phyloP scores from a whole-genome alignment of 352 stramenopile species.

The Elongisporangium senticosum region DNA sequence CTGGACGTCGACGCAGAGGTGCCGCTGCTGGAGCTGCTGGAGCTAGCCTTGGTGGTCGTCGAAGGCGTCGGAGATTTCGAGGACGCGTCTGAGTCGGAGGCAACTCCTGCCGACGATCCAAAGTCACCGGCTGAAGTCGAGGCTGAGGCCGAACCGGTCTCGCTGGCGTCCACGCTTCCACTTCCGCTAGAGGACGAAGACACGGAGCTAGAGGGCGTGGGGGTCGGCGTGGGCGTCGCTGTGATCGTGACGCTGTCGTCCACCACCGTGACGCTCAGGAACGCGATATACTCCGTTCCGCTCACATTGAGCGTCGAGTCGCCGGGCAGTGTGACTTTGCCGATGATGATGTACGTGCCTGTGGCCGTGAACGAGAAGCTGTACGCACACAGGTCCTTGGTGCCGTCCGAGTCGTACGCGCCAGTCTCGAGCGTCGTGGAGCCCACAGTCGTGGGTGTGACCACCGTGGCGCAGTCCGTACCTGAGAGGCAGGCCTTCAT shows the following conservation, averaged over 20 bases:
- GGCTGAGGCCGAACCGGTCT: constrained; percentile 13
- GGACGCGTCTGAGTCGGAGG: constrained; percentile 1
- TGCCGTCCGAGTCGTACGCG: constrained; percentile 33
- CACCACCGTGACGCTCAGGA: constrained; percentile 64
- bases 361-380: constrained; percentile 42
- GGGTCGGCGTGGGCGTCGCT: constrained; percentile 9
- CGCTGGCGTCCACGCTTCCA: constrained; percentile 18
- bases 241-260: constrained; percentile 34
- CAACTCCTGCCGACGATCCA: constrained; percentile 5
- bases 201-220: constrained; percentile 9
- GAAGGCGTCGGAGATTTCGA: constrained; percentile 12
- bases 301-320: constrained; percentile 31
- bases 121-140: constrained; percentile 14
- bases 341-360: constrained; percentile 62
- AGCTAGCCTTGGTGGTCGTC: constrained; percentile 12
- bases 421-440: constrained; percentile 25
- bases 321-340: constrained; percentile 50
- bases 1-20: constrained; percentile 11
- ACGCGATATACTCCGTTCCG: constrained; percentile 57
- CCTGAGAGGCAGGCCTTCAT: constrained; percentile 55
- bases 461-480: constrained; percentile 56
- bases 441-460: constrained; percentile 33
- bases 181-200: constrained; percentile 10
- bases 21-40: neutral
- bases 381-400: constrained; percentile 39